Conservation (phyloP, 169 alveolate genomes). For the Babesia microti region DNA sequence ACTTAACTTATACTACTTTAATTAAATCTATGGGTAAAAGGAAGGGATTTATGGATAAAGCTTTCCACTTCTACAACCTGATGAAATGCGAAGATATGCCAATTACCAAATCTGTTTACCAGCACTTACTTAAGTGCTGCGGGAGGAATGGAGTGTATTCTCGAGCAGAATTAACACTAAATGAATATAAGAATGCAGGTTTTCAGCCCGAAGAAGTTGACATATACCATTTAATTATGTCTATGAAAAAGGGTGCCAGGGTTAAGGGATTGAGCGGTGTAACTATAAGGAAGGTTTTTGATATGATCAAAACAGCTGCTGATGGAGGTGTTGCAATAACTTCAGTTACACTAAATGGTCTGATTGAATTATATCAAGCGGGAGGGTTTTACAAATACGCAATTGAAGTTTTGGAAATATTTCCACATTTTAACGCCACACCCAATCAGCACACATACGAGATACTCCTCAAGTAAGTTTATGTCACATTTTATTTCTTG, state of each 20-base stretch:
- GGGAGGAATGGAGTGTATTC: no score
- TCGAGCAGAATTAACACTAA: no score
- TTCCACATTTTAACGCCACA: slow-evolving; percentile 30
- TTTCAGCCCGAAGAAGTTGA: no score
- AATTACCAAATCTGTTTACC: no score
- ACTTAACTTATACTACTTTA: slow-evolving; percentile 60
- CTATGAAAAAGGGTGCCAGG: no score
- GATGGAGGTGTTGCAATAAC: no score
- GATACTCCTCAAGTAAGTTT: slow-evolving; percentile 40
- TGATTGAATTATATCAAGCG: slow-evolving; percentile 57
- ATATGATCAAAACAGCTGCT: no score
- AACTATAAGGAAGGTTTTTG: no score
- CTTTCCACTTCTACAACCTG: slow-evolving; percentile 60
- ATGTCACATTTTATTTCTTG: background rate
- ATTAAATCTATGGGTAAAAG: slow-evolving; percentile 50
- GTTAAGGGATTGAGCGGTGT: no score
- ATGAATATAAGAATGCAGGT: no score
- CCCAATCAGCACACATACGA: slow-evolving; percentile 35
- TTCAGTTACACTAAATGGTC: slow-evolving; percentile 47
- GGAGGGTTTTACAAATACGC: slow-evolving; percentile 67
- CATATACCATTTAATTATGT: no score
- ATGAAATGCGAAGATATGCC: slow-evolving; percentile 61
- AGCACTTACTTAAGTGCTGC: no score
- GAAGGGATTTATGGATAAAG: slow-evolving; percentile 42
- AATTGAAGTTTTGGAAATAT: slow-evolving; percentile 60